These are phyloP conservation scores for Clitopilus passeckerianus DNA, from an alignment of 768 basidiomycete species.

Conservation along the genomic window DNA sequence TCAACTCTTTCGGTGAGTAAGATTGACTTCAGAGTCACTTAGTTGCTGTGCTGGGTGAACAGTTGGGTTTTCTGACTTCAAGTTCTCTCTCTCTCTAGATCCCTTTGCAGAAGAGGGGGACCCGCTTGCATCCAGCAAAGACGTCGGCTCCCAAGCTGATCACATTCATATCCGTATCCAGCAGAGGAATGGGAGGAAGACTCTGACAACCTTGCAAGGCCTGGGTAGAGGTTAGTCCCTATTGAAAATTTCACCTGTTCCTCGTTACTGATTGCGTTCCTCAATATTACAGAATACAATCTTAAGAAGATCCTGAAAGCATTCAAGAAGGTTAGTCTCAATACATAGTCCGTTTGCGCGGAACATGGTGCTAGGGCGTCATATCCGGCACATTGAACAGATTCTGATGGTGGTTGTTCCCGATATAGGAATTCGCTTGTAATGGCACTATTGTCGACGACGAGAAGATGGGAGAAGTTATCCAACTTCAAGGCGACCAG, in stretches of 20 bases:
- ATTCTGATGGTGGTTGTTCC: slow-evolving; percentile 5
- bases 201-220: slow-evolving; percentile 95
- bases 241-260: slow-evolving; percentile 1
- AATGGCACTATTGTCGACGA: slow-evolving; percentile 97
- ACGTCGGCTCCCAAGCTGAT: slow-evolving; percentile 78
- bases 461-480: slow-evolving; percentile 93
- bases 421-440: slow-evolving; percentile 86
- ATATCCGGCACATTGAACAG: background rate
- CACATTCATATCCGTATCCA: slow-evolving; percentile 97
- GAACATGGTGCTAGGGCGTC: background rate
- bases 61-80: slow-evolving; percentile 3
- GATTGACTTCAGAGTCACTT: background rate
- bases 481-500: slow-evolving; percentile 99
- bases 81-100: slow-evolving; percentile 43
- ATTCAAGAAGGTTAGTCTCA: slow-evolving; percentile 82
- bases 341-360: background rate
- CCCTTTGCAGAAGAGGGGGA: slow-evolving; percentile 96
- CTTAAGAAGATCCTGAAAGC: slow-evolving; percentile 97
- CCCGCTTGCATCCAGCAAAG: slow-evolving; percentile 65
- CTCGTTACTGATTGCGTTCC: slow-evolving; percentile 6
- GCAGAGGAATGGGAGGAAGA: slow-evolving; percentile 98
- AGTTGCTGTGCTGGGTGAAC: too few relatives aligned
- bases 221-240: slow-evolving; percentile 74
- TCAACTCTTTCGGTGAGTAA: slow-evolving; percentile 70
- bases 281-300: slow-evolving; percentile 70